Percentiles rank a stretch among this genome's conserved stretches.
phyloP scores from a whole-genome alignment of 495 filamentous ascomycete genomes.

The Xylaria telfairii region DNA sequence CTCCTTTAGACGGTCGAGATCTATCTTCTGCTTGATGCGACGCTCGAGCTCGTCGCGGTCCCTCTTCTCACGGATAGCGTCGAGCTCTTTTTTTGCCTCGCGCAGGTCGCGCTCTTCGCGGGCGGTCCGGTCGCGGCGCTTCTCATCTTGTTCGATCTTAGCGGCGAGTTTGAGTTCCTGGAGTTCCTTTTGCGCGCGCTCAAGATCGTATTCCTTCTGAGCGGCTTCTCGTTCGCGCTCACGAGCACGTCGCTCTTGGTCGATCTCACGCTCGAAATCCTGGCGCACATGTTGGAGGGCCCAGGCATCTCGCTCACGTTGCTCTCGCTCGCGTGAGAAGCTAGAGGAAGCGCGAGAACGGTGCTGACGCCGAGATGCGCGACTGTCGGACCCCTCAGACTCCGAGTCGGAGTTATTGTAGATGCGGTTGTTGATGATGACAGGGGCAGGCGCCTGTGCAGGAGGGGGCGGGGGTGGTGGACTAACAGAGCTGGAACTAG shows the following conservation, averaged over 20 bases:
- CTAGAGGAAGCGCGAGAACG: constrained; percentile 35
- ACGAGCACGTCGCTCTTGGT: constrained; percentile 29
- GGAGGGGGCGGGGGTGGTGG: constrained; percentile 27
- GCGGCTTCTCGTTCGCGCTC: constrained; percentile 32
- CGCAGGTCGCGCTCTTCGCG: constrained; percentile 50
- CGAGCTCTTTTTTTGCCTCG: constrained; percentile 53
- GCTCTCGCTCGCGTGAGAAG: constrained; percentile 30
- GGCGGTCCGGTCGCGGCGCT: constrained; percentile 51
- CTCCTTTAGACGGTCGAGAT: constrained; percentile 63
- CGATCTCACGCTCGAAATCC: constrained; percentile 38
- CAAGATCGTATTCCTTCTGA: constrained; percentile 42
- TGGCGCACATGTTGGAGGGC: constrained; percentile 34
- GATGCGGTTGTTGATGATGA: constrained; percentile 60
- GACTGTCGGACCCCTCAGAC: constrained; percentile 35
- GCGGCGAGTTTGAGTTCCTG: constrained; percentile 40
- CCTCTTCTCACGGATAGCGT: constrained; percentile 51
- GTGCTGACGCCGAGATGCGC: constrained; percentile 32
- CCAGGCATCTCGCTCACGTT: constrained; percentile 24
- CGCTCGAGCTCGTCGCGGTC: constrained; percentile 52
- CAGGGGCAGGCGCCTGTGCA: constrained; percentile 32
- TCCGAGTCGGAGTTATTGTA: constrained; percentile 50
- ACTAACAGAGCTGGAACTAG: constrained; percentile 31
- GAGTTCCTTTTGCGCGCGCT: constrained; percentile 41
- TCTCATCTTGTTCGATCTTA: constrained; percentile 46
- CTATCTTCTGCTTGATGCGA: constrained; percentile 56